Evolutionary conservation across 2,329 filamentous ascomycete genomes (phyloP).

Genomic region (Lasiodiplodia gonubiensis): DNA sequence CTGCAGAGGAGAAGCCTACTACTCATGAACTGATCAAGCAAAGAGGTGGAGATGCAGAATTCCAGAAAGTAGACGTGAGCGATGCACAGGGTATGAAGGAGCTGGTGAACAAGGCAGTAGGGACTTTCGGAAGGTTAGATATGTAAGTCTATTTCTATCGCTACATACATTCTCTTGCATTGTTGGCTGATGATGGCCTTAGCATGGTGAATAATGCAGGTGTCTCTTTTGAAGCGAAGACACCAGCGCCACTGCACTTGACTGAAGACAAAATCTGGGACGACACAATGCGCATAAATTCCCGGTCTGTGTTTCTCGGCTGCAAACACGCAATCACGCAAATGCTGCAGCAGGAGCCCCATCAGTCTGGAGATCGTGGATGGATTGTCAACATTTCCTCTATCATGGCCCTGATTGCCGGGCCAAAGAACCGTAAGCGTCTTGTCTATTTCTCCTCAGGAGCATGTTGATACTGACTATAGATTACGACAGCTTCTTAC

Average conservation of each 20-base stretch:
- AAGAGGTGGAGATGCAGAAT: conserved; percentile 29
- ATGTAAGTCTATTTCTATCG: conserved; percentile 31
- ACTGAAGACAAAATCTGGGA: conserved; percentile 40
- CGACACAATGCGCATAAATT: conserved; percentile 40
- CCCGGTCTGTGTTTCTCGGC: conserved; percentile 42
- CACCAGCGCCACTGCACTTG: conserved; percentile 34
- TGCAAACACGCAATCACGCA: conserved; percentile 42
- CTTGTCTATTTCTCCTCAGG: no score
- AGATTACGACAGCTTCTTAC: conserved; percentile 41
- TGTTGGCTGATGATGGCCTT: background rate
- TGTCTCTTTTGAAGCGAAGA: conserved; percentile 37
- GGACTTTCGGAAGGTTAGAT: conserved; percentile 38
- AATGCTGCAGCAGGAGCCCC: conserved; percentile 41
- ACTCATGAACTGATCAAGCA: conserved; percentile 31
- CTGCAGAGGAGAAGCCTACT: background rate
- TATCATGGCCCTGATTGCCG: conserved; percentile 41
- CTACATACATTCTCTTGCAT: background rate
- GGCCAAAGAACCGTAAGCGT: conserved; percentile 30
- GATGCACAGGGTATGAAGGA: conserved; percentile 30
- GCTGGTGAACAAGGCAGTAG: conserved; percentile 36
- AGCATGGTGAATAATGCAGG: conserved; percentile 42
- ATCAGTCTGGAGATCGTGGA: conserved; percentile 47
- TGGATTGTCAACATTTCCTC: conserved; percentile 62
- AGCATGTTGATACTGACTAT: background rate
- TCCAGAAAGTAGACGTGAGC: conserved; percentile 38